Percentiles rank a stretch among this genome's conserved stretches.
Conservation (phyloP, 805 yeast genomes). For the Sugiyamaella mastotermitis region DNA sequence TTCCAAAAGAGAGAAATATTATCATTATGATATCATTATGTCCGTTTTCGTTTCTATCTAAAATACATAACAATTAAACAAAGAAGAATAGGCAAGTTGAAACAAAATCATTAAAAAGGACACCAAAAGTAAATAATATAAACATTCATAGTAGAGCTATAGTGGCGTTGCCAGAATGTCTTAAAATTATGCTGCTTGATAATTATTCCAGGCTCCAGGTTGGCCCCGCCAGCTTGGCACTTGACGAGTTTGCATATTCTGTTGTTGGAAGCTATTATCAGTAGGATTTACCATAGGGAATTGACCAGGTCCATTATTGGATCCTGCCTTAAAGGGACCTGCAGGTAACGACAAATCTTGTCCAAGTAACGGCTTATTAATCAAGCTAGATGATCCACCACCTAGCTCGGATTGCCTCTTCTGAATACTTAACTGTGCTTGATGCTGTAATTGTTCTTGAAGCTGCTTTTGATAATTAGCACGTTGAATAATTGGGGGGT, state of each 20-base stretch:
- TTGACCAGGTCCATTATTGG: background rate
- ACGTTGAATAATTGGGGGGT: slow-evolving; percentile 15
- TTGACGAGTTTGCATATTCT: slow-evolving; percentile 11
- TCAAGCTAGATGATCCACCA: background rate
- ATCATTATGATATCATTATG: background rate
- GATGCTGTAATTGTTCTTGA: background rate
- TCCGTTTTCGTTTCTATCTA: slow-evolving; percentile 2
- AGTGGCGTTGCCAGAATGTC: too few relatives aligned
- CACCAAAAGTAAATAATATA: too few relatives aligned
- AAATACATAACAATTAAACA: too few relatives aligned
- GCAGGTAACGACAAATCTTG: slow-evolving; percentile 3
- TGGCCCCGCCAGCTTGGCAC: slow-evolving; percentile 18
- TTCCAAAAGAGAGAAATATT: background rate
- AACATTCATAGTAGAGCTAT: too few relatives aligned
- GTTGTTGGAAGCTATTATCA: background rate
- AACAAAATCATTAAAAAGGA: too few relatives aligned
- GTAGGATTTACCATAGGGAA: slow-evolving; percentile 3
- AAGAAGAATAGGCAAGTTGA: too few relatives aligned
- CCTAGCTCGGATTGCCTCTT: slow-evolving; percentile 3
- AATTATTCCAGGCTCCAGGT: slow-evolving; percentile 21
- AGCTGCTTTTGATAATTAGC: slow-evolving; percentile 1
- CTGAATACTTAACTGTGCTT: slow-evolving; percentile 1
- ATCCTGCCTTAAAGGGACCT: background rate
- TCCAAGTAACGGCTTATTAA: slow-evolving; percentile 1
- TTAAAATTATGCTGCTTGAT: too few relatives aligned